Evolutionary conservation across 306 rosid genomes (phyloP).

Genomic region (Medicago arabica): DNA sequence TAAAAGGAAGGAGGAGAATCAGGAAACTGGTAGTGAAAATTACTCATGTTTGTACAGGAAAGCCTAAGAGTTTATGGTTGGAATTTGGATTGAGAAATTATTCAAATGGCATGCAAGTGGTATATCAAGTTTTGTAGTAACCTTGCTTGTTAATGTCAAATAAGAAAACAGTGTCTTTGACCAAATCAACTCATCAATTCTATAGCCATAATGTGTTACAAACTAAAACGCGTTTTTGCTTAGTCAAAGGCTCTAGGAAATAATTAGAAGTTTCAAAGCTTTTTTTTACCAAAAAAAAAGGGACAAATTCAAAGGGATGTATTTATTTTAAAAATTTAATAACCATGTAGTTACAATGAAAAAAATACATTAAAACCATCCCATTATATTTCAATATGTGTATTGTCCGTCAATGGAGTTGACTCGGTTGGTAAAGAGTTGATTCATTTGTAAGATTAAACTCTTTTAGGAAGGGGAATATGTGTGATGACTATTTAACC

Average conservation of each 20-base stretch:
- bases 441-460: too few species aligned
- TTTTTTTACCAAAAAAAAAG: too few species aligned
- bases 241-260: not conserved
- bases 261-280: not conserved
- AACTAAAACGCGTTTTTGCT: slow-evolving; percentile 33
- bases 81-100: slow-evolving; percentile 16
- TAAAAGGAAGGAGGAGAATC: slow-evolving; percentile 29
- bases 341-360: too few species aligned
- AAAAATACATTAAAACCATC: too few species aligned
- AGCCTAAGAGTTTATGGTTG: not conserved
- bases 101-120: not conserved
- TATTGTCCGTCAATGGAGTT: too few species aligned
- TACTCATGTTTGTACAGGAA: slow-evolving; percentile 37
- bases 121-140: not conserved
- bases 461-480: too few species aligned
- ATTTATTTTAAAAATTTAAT: too few species aligned
- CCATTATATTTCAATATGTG: too few species aligned
- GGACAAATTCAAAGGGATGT: too few species aligned
- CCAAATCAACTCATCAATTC: not conserved
- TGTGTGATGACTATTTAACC: too few species aligned
- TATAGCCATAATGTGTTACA: not conserved
- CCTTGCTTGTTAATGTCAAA: not conserved
- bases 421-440: too few species aligned
- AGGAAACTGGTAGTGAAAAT: not conserved
- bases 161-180: not conserved